These are phyloP conservation scores for Cyberlindnera veronae DNA, from an alignment of 805 yeast species.

Conservation along the genomic window DNA sequence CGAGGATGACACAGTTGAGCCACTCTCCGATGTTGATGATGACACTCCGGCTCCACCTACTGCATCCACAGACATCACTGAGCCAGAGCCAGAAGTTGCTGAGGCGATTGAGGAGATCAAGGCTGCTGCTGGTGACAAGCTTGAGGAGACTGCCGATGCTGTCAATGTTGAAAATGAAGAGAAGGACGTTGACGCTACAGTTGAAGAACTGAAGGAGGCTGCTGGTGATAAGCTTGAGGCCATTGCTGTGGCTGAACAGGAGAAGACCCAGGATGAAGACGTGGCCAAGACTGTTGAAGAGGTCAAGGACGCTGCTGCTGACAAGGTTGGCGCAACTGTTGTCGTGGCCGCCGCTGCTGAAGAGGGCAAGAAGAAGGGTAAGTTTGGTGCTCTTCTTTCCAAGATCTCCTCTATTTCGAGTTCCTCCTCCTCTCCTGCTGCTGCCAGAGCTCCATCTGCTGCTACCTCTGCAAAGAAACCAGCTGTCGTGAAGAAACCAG, in stretches of 20 bases:
- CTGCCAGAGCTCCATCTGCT: slow-evolving; percentile 1
- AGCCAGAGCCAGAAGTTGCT: slow-evolving; percentile 2
- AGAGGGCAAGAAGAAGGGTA: slow-evolving; percentile 11
- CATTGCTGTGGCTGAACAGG: slow-evolving; percentile 1
- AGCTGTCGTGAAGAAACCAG: slow-evolving; percentile 10
- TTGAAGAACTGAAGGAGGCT: slow-evolving; percentile 3
- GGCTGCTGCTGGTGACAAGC: slow-evolving; percentile 2
- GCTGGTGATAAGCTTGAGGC: slow-evolving; percentile 6
- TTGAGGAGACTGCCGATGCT: slow-evolving; percentile 5
- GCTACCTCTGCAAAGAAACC: slow-evolving; percentile 4
- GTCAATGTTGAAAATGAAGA: background rate
- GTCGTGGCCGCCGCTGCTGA: slow-evolving; percentile 2
- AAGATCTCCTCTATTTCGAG: slow-evolving; percentile 5
- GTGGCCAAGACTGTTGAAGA: slow-evolving; percentile 10
- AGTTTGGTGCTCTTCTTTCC: slow-evolving; percentile 7
- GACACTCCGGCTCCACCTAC: slow-evolving; percentile 6
- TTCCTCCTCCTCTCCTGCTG: background rate
- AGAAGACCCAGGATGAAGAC: slow-evolving; percentile 1
- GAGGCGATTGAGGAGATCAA: slow-evolving; percentile 3
- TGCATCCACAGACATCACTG: slow-evolving; percentile 4
- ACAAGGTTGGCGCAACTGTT: no score
- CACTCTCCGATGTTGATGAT: slow-evolving; percentile 12
- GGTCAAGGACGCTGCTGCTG: background rate
- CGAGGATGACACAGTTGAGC: slow-evolving; percentile 12
- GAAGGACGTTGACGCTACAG: slow-evolving; percentile 2